A percentile compares a stretch with the other conserved stretches of the same genome.
Evolutionary conservation across 2,329 filamentous ascomycete genomes (phyloP).

Genomic region (Arthroderma sp.): DNA sequence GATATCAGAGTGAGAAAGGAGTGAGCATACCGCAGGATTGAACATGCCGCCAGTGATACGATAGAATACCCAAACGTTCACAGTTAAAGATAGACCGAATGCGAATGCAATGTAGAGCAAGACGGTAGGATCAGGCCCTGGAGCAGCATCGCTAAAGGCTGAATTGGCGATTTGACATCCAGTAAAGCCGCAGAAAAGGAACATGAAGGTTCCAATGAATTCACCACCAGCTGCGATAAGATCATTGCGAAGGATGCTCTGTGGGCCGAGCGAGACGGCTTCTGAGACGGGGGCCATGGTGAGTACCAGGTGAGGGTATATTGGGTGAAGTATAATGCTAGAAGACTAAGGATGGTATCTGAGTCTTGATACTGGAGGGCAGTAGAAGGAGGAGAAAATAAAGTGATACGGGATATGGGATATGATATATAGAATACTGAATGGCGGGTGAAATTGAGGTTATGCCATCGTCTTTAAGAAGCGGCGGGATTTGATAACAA

Average conservation of each 20-base stretch:
- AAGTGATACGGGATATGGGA: too few species aligned
- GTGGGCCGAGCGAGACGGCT: too few species aligned
- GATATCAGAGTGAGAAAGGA: not conserved
- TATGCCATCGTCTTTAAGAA: too few species aligned
- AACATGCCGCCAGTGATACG: conserved; percentile 40
- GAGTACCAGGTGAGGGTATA: too few species aligned
- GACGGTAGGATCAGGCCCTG: conserved; percentile 19
- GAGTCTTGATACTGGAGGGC: too few species aligned
- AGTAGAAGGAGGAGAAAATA: too few species aligned
- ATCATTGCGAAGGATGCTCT: conserved; percentile 27
- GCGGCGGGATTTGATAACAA: too few species aligned
- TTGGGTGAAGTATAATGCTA: too few species aligned
- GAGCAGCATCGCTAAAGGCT: conserved; percentile 13
- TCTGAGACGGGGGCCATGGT: too few species aligned
- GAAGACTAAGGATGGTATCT: too few species aligned
- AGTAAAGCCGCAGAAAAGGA: conserved; percentile 37
- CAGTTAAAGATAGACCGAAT: conserved; percentile 36
- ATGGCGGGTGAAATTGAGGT: too few species aligned
- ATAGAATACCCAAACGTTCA: conserved; percentile 44
- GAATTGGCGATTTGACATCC: conserved; percentile 35
- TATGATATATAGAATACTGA: too few species aligned
- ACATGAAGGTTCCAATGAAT: conserved; percentile 40
- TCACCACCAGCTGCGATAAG: conserved; percentile 36
- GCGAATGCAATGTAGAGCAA: conserved; percentile 32
- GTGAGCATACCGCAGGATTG: conserved; percentile 33